Conservation (phyloP, 139 green algal species). For the Picochlorum sp. region DNA sequence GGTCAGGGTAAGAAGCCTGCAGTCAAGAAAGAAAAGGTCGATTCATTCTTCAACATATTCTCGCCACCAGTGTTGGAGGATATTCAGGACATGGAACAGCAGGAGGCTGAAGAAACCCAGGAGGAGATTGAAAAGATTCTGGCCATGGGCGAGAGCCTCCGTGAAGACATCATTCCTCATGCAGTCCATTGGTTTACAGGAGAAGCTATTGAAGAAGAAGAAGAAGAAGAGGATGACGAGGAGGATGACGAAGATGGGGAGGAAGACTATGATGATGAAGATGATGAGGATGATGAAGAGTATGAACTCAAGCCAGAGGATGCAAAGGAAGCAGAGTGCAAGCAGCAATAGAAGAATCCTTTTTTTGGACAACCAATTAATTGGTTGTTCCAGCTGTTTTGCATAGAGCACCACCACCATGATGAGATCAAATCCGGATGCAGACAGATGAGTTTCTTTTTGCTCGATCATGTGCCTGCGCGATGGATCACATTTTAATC, state of each 20-base stretch:
- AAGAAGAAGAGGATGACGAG: conserved; percentile 35
- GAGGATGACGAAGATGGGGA: conserved; percentile 46
- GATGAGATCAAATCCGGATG: too few relatives aligned
- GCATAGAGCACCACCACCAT: too few relatives aligned
- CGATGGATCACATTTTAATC: too few relatives aligned
- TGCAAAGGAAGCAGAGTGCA: conserved; percentile 30
- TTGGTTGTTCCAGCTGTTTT: too few relatives aligned
- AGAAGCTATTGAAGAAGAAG: conserved; percentile 69
- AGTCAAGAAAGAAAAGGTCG: conserved; percentile 77
- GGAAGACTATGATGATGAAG: conserved; percentile 8
- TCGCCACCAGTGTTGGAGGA: conserved; percentile 50
- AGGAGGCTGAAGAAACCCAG: conserved; percentile 58
- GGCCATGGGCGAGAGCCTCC: conserved; percentile 80
- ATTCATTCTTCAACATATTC: conserved; percentile 95
- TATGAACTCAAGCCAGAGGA: conserved; percentile 14
- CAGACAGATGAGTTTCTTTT: too few relatives aligned
- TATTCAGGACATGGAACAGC: conserved; percentile 46
- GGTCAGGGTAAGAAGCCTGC: conserved; percentile 55
- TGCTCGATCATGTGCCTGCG: too few relatives aligned
- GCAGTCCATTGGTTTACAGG: conserved; percentile 88
- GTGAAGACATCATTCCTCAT: conserved; percentile 80
- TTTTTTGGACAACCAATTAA: too few relatives aligned
- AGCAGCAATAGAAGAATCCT: conserved; percentile 23
- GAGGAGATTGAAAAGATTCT: conserved; percentile 85
- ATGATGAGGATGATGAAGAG: conserved; percentile 40